Base-by-base conservation (phyloP, 2,329 filamentous ascomycete species). In the Camillea tinctor region DNA sequence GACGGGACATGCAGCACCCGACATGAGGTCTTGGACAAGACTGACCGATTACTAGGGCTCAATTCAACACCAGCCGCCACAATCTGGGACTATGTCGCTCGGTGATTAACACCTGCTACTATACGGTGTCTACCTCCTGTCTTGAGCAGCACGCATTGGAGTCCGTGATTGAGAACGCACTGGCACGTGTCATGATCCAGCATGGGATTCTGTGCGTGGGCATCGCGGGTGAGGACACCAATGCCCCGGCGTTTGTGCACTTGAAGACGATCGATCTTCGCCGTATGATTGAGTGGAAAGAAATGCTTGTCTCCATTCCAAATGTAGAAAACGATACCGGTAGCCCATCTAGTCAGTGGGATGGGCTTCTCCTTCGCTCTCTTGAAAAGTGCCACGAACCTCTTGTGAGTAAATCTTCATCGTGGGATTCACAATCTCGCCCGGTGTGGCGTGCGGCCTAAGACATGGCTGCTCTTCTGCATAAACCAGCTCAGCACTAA, bases 171-270 rank as follows among this genome's bases (percentile, higher is more conserved):
- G 70, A 76, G 55, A 56, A 67, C 5, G 80, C 81, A 0, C 60
- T 84, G 8, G 71, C 71, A 3, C 59, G 69, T 9, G 69, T 84
- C 20, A 68, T 83, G 15, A 65, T 73, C 15, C 70, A 70, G n/a
- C 78, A 84, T 57, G 76, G 79, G 2, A 76, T 79, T 60, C 74
- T 86, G 50, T 76, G 79, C 15, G 78, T 81, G 30, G 82, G 80
- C 11, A 81, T 86, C 60, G 67, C 70, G 1, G 74, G 71, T 49
- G 76, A 84, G 53, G 74, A 80, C 44, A 77, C 75, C n/a, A 73
- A 72, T 44, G 59, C 69, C 2, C 76, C 84, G 0, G 69, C 66
- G 26, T 86, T 81, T 66, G 75, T 79, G 7, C 74, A 76, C 52
- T 62, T 84, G 7, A 66, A 74, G 0, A 64, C 72, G 20, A 72